Evolutionary conservation across 1,139 yeast genomes (phyloP).

Genomic region (Yamadazyma sp.): DNA sequence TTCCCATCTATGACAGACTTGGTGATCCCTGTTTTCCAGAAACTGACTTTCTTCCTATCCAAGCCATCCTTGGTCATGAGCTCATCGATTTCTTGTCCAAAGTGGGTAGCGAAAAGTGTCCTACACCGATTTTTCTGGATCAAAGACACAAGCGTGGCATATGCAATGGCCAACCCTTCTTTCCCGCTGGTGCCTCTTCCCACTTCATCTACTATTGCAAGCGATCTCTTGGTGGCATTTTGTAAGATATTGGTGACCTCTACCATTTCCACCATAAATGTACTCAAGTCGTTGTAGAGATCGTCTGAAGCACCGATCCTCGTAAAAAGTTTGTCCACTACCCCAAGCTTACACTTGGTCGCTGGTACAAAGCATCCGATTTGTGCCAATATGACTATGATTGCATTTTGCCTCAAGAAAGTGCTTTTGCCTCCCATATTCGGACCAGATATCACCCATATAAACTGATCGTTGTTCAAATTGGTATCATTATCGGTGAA

Average conservation of each 20-base stretch:
- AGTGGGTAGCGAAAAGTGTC: slow-evolving; percentile 91
- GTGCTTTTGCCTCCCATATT: slow-evolving; percentile 99
- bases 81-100: slow-evolving; percentile 64
- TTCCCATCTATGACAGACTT: slow-evolving; percentile 18
- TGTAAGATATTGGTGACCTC: slow-evolving; percentile 81
- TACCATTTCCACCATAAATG: slow-evolving; percentile 98
- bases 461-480: slow-evolving; percentile 19
- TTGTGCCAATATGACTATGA: slow-evolving; percentile 82
- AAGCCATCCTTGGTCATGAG: slow-evolving; percentile 25
- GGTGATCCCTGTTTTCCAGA: slow-evolving; percentile 51
- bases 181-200: slow-evolving; percentile 92
- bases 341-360: slow-evolving; percentile 62
- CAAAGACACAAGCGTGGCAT: slow-evolving; percentile 68
- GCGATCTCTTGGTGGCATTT: slow-evolving; percentile 72
- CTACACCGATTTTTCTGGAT: slow-evolving; percentile 61
- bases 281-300: slow-evolving; percentile 78
- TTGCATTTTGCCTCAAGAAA: slow-evolving; percentile 81
- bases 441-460: slow-evolving; percentile 90
- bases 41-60: slow-evolving; percentile 37
- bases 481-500: slow-evolving; percentile 66
- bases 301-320: slow-evolving; percentile 93
- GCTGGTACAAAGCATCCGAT: slow-evolving; percentile 93
- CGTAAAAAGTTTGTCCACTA: slow-evolving; percentile 85
- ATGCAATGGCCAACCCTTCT: slow-evolving; percentile 91
- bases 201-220: slow-evolving; percentile 92